Percentiles rank a stretch among this genome's conserved stretches.
These are phyloP conservation scores for Rhodosporidiobolus sp. DNA, from an alignment of 768 basidiomycete genomes.

Conservation along the genomic window DNA sequence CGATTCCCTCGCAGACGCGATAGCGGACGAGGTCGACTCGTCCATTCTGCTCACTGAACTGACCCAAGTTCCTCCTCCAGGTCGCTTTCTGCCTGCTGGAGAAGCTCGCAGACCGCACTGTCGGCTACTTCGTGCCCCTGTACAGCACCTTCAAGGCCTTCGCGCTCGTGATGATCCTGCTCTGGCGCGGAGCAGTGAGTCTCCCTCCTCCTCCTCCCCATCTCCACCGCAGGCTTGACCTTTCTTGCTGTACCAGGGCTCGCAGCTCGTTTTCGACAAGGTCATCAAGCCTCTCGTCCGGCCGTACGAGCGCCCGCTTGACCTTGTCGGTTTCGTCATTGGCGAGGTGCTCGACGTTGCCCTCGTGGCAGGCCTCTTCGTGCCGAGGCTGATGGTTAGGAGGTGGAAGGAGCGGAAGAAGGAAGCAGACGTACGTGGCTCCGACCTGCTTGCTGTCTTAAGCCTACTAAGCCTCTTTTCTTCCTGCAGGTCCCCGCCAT, in stretches of 20 bases:
- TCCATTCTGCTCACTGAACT: background rate
- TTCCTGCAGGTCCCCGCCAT: slow-evolving; percentile 23
- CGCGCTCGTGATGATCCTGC: slow-evolving; percentile 15
- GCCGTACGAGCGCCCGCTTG: slow-evolving; percentile 35
- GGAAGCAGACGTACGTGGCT: slow-evolving; percentile 16
- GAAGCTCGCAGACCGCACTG: slow-evolving; percentile 11
- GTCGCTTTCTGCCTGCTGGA: slow-evolving; percentile 3
- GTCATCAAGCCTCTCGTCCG: slow-evolving; percentile 18
- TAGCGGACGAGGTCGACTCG: no score
- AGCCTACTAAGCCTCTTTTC: background rate
- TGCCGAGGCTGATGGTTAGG: background rate
- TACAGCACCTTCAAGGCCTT: slow-evolving; percentile 26
- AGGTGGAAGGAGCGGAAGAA: background rate
- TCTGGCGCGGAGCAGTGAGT: slow-evolving; percentile 21
- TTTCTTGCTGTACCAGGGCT: background rate
- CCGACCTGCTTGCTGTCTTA: background rate
- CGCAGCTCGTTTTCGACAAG: slow-evolving; percentile 21
- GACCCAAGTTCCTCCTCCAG: background rate
- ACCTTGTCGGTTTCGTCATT: slow-evolving; percentile 22
- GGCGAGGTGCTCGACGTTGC: slow-evolving; percentile 26
- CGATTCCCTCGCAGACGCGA: no score
- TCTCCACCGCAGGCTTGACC: background rate
- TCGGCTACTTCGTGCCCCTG: slow-evolving; percentile 13
- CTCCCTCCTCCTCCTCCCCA: background rate
- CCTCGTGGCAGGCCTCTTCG: slow-evolving; percentile 1